A percentile compares a stretch with the other conserved stretches of the same genome.
Conservation (phyloP, 1,284 basidiomycete genomes). For the Bondarzewia mesenterica region DNA sequence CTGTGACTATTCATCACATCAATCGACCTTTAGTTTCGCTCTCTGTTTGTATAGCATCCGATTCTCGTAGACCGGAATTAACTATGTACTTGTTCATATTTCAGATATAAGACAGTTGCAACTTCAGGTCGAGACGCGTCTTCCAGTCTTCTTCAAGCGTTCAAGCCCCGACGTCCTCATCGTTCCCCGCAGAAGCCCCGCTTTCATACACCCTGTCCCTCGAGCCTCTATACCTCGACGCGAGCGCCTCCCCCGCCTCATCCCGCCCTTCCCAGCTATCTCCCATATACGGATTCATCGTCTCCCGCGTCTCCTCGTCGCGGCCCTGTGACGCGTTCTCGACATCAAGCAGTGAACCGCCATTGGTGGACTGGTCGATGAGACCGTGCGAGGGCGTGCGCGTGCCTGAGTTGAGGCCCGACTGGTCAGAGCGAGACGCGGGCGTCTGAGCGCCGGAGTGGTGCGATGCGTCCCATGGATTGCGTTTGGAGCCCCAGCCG, state of each 20-base stretch:
- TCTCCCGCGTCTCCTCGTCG: conserved; percentile 17
- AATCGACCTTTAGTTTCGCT: too few species aligned
- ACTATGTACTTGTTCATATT: too few species aligned
- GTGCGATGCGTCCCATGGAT: conserved; percentile 3
- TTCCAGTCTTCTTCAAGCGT: too few species aligned
- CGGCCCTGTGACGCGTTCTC: conserved; percentile 22
- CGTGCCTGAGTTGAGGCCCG: too few species aligned
- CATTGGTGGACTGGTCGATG: conserved; percentile 18
- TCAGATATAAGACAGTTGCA: too few species aligned
- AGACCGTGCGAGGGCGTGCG: conserved; percentile 10
- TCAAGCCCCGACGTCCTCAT: too few species aligned
- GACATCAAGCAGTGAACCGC: conserved; percentile 15
- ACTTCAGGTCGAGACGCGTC: too few species aligned
- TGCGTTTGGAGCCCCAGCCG: conserved; percentile 20
- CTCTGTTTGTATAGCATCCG: too few species aligned
- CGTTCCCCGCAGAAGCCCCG: too few species aligned
- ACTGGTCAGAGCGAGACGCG: too few species aligned
- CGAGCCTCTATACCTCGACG: conserved; percentile 18
- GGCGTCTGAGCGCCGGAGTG: not conserved
- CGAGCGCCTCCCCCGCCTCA: conserved; percentile 21
- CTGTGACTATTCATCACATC: too few species aligned
- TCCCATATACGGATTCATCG: conserved; percentile 19
- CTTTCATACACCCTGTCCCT: conserved; percentile 16
- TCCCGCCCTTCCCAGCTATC: conserved; percentile 18
- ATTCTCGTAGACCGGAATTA: too few species aligned